Base-by-base conservation (phyloP, 2,329 filamentous ascomycete species). In the Colletotrichum cordylinicola region DNA sequence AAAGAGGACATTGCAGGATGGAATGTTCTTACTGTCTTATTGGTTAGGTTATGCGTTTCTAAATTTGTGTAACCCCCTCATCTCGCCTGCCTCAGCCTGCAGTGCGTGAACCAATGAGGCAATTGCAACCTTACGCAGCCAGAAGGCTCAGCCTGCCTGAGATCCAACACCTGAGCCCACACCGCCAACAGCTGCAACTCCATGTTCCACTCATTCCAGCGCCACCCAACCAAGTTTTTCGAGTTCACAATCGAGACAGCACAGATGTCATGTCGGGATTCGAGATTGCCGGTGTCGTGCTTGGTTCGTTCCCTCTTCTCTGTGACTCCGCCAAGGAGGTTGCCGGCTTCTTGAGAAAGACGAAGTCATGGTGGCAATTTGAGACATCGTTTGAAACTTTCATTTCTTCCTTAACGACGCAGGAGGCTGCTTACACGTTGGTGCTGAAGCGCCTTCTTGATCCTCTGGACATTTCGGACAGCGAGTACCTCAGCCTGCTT, bases 201-300 rank as follows among this genome's bases (percentile, higher is more conserved):
- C 33, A 35, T 12, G 2, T 35, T 35, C 10, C 2, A 10, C 33
- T 13, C 9, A 35, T 35, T 33, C 6, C 27, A n/a, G 8, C 56
- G 13, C 37, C 60, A 12, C 12, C 8, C 16, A 2, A 39, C n/a
- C n/a, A 9, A 16, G 4, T 15, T 3, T 37, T 39, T 18, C n/a
- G 10, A 37, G 4, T 18, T 33, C 5, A 21, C 5, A 13, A 24
- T 12, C 13, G 6, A 4, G 12, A 16, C 29, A 9, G 56, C 15
- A 33, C 29, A 21, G 8, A 56, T 6, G 15, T n/a, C 13, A 74
- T 74, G 72, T 74, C 72, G 16, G 72, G 72, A 4, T 61, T 75
- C 13, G 72, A 75, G 21, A 43, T 75, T 31, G 72, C 67, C 16
- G 72, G 72, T 18, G 29, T 70, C 6, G 72, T 71, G 16, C 67